Evolutionary conservation across 192 early-diverging fungal species (phyloP).

Genomic region (Entomortierella beljakovae): DNA sequence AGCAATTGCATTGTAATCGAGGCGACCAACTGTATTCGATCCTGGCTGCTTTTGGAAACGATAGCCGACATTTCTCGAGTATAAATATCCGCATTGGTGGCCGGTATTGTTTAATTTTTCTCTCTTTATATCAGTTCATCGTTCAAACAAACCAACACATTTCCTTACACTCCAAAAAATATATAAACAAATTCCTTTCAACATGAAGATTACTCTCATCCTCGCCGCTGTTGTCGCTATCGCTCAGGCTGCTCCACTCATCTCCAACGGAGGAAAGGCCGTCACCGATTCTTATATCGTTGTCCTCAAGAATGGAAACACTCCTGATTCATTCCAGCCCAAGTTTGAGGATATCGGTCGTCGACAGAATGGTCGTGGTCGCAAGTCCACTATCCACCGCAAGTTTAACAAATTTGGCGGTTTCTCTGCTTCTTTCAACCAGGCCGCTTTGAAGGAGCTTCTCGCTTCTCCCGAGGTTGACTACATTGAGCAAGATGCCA

Average conservation of each 20-base stretch:
- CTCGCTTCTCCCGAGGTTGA: constrained; percentile 16
- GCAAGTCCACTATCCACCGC: constrained; percentile 18
- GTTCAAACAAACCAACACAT: too few relatives aligned
- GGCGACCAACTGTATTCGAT: too few relatives aligned
- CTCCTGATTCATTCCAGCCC: constrained; percentile 11
- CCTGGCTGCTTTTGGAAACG: too few relatives aligned
- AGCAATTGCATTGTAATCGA: too few relatives aligned
- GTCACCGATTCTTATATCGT: constrained; percentile 74
- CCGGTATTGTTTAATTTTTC: too few relatives aligned
- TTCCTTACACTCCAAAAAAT: neutral
- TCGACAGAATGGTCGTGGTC: constrained; percentile 31
- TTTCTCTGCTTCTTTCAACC: constrained; percentile 23
- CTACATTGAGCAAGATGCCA: constrained; percentile 45
- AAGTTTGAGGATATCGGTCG: constrained; percentile 27
- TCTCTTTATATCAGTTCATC: too few relatives aligned
- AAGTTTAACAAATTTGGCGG: constrained; percentile 10
- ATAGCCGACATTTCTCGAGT: too few relatives aligned
- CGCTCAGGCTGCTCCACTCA: neutral
- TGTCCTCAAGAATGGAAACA: constrained; percentile 1
- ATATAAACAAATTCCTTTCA: neutral
- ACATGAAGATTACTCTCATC: neutral
- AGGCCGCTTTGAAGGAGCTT: constrained; percentile 30
- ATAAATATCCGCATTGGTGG: too few relatives aligned
- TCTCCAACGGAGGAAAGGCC: neutral
- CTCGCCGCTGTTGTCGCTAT: neutral